These are phyloP conservation scores for Penicillium bovifimosum DNA, from an alignment of 495 filamentous ascomycete species.

Conservation along the genomic window DNA sequence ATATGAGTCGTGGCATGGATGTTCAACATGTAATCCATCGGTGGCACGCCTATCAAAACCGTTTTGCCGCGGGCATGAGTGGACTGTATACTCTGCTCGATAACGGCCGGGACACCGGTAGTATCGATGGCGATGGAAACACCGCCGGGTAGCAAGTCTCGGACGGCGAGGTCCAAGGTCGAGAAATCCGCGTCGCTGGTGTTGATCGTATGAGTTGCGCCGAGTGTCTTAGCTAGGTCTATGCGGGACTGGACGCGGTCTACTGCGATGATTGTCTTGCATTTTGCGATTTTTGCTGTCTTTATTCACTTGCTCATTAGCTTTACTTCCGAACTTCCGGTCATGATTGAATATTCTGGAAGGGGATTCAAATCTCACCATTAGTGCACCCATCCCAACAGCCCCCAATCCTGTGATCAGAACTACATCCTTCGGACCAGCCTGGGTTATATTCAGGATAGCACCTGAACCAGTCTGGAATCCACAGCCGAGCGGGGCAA, in stretches of 20 bases:
- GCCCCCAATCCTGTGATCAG: conserved; percentile 33
- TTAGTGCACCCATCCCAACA: conserved; percentile 33
- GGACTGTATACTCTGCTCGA: conserved; percentile 27
- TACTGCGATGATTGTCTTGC: conserved; percentile 31
- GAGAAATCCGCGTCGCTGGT: conserved; percentile 12
- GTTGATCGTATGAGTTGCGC: conserved; percentile 35
- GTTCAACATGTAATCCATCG: conserved; percentile 22
- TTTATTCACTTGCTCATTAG: background rate
- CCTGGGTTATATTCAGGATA: conserved; percentile 25
- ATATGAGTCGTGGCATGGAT: conserved; percentile 11
- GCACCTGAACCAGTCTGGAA: conserved; percentile 41
- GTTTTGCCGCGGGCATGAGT: conserved; percentile 26
- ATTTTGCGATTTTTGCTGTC: conserved; percentile 7
- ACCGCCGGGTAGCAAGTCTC: conserved; percentile 16
- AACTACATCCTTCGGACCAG: conserved; percentile 12
- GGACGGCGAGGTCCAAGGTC: conserved; percentile 18
- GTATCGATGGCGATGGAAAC: conserved; percentile 32
- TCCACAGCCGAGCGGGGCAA: conserved; percentile 39
- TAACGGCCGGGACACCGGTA: conserved; percentile 27
- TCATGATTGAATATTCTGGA: background rate
- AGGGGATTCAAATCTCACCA: conserved; percentile 14
- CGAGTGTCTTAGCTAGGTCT: conserved; percentile 30
- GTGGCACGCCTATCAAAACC: conserved; percentile 33
- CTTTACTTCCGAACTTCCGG: background rate
- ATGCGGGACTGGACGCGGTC: conserved; percentile 31